A percentile compares a stretch with the other conserved stretches of the same genome.
phyloP scores from a whole-genome alignment of 148 eudicot genomes.

The Heliosperma pusillum region DNA sequence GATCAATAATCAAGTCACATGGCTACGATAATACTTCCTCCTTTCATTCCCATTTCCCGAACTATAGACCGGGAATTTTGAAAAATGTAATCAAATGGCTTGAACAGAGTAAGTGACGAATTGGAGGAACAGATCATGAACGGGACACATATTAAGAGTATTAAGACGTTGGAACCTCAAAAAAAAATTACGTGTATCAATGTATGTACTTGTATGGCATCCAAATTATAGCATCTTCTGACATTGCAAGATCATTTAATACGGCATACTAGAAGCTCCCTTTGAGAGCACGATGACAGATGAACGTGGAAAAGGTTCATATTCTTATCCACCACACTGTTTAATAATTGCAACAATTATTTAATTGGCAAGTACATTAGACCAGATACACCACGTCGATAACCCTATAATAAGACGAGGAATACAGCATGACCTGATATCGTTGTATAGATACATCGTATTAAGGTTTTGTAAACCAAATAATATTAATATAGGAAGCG shows the following conservation, averaged over 20 bases:
- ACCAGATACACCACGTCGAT: neutral
- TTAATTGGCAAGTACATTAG: neutral
- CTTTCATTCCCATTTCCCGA: neutral
- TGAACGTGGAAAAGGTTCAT: neutral
- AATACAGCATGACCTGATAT: neutral
- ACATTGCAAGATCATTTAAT: neutral
- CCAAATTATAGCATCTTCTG: neutral
- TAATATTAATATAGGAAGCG: neutral
- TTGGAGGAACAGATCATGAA: neutral
- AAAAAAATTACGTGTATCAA: neutral
- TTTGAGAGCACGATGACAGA: neutral
- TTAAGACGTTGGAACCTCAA: neutral
- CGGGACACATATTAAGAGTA: neutral
- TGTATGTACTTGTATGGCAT: neutral
- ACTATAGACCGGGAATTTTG: neutral
- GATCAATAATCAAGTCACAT: slow-evolving; percentile 3
- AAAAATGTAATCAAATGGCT: neutral
- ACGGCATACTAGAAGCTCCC: neutral
- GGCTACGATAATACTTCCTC: neutral
- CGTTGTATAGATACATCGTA: neutral
- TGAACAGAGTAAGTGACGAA: neutral
- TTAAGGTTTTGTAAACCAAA: neutral
- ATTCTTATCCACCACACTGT: no score
- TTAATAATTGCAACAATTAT: neutral
- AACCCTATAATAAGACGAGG: no score